Percentiles rank a stretch among this genome's conserved stretches.
phyloP scores from a whole-genome alignment of 495 filamentous ascomycete species.

The Glonium stellatum region DNA sequence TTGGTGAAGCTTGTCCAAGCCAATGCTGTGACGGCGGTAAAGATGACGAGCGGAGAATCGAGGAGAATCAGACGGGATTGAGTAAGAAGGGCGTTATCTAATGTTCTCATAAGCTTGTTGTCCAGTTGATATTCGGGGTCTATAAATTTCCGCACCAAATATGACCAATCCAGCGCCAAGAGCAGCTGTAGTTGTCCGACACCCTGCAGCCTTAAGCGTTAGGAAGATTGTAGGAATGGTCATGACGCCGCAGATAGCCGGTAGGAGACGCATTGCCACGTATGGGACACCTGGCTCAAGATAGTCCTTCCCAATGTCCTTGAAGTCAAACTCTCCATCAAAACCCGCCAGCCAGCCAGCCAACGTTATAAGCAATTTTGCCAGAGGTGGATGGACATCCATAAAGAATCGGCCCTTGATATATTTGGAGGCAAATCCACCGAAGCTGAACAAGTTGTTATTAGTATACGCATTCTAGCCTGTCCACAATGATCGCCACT shows the following conservation, averaged over 20 bases:
- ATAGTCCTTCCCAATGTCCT: conserved; percentile 99
- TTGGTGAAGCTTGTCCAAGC: conserved; percentile 92
- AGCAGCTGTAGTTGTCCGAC: conserved; percentile 72
- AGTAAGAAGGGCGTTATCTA: conserved; percentile 91
- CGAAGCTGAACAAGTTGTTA: conserved; percentile 53
- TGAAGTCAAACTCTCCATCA: conserved; percentile 94
- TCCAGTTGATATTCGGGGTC: conserved; percentile 1
- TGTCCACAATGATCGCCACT: neutral
- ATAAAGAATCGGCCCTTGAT: conserved; percentile 99
- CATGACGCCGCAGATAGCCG: conserved; percentile 78
- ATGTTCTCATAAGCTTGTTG: conserved; percentile 3
- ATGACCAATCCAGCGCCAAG: conserved; percentile 80
- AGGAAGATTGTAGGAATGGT: conserved; percentile 89
- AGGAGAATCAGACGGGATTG: conserved; percentile 93
- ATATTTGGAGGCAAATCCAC: conserved; percentile 95
- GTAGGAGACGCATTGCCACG: conserved; percentile 93
- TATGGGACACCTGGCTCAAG: conserved; percentile 91
- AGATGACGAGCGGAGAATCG: conserved; percentile 89
- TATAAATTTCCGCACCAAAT: conserved; percentile 58
- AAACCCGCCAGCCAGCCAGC: conserved; percentile 95
- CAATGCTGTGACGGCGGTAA: conserved; percentile 85
- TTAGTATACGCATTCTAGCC: neutral
- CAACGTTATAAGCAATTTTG: conserved; percentile 90
- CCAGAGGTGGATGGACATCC: conserved; percentile 97
- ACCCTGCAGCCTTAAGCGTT: conserved; percentile 85